Evolutionary conservation across 768 basidiomycete genomes (phyloP), one percentile per base, ranked within the genome.

Genomic region (Trametes gibbosa): DNA sequence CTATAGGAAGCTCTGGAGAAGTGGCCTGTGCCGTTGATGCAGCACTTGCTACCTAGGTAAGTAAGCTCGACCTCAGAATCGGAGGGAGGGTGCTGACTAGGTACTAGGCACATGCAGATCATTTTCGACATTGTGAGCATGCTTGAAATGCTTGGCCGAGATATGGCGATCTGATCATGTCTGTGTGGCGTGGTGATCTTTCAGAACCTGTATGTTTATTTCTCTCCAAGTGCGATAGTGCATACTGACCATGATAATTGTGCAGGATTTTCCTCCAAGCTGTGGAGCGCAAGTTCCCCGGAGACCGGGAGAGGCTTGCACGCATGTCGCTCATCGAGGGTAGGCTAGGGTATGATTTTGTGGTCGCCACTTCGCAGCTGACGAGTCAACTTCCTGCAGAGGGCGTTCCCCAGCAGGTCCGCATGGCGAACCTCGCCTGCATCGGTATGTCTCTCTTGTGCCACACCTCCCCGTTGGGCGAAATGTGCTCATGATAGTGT

Each of bases 261-360:
- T 41, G 27, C 77, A 86, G 74, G 72, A 76, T 79, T 61, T 91
- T 91, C 81, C 71, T 91, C 59, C 87, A 89, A 79, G 90, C 87
- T 40, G 95, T 98, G 35, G 93, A 95, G 73, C 86, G 84, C 74
- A 85, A 87, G 74, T 98, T 85, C 82, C 97, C 97, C 0, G 86
- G 84, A 2, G 95, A 98, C 68, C 80, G 84, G 29, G 94, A 90
- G 0, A 80, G 84, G 54, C 78, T 98, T 39, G 78, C 79, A 17
- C 80, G 94, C 50, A 95, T 98, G 94, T 92, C 89, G 5, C 76
- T 99, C 67, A 95, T 98, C 62, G 90, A 98, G 77, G 92, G 90
- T 84, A 60, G 24, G 68, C 67, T 21, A 25, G 8, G 17, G 12
- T 21, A 12, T 5, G 7, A 43, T 1, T n/a, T 5, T 21, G 17